Base-by-base conservation (phyloP, 257 asterid genomes). In the Knoxia roxburghii region DNA sequence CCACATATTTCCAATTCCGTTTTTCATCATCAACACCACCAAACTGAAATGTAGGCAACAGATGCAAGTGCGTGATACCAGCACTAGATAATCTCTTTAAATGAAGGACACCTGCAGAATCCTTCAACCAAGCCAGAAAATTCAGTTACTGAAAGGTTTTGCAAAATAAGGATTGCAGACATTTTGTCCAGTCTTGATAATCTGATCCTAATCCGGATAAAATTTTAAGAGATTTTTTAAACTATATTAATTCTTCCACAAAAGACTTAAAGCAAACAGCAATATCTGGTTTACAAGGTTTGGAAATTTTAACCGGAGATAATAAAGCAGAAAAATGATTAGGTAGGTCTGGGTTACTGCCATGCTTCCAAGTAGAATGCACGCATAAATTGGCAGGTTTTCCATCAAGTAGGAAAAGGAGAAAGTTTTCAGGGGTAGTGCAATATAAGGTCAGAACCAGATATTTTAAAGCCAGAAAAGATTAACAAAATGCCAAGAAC, bases 1-100 rank as follows among this genome's bases (percentile, higher is more conserved):
- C 98, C 74, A 78, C 76, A 74, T 74, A 64, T 82, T 84, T 84
- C 98, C 98, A 92, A 64, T 90, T 92, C 64, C 67, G 77, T 75
- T 75, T 89, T 75, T 86, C 82, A 66, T 93, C 98, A 64, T 90
- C 88, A 72, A 89, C 97, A 35, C 88, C 96, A 72, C 85, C 96
- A 83, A 90, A 93, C 37, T 93, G 98, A 77, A 77, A 93, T 72
- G 96, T 88, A 33, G 98, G 97, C 71, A 93, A 84, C 69, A 93
- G 83, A 83, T 90, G 98, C 66, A 93, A 74, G 64, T 93, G 97
- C 40, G 97, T 85, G 71, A 93, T 67, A 60, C 98, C 98, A 46
- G 97, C 94, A 72, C 41, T 11, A n/a, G 96, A 86, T 79, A 93
- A 76, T 80, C 74, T 87, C 80, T 83, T 84, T 46, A 93, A 84